phyloP scores from a whole-genome alignment of 306 rosid genomes.

The Bauhinia variegata region DNA sequence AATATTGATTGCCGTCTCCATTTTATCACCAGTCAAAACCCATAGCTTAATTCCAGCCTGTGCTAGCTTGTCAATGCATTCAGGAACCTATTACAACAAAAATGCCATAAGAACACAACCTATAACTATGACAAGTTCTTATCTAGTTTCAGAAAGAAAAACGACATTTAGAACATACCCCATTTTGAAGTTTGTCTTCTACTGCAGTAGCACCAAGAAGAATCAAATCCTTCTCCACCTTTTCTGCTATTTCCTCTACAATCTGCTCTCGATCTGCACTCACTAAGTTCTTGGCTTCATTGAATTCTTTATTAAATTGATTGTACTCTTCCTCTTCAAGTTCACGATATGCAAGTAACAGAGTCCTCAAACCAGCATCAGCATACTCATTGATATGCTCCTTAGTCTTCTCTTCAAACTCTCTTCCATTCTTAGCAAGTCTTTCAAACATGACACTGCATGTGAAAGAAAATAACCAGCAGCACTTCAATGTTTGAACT shows the following conservation, averaged over 20 bases:
- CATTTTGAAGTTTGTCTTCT: constrained; percentile 97
- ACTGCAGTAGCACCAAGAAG: constrained; percentile 99
- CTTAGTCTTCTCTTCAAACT: constrained; percentile 77
- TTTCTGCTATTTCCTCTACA: constrained; percentile 68
- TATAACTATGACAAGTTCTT: constrained; percentile 6
- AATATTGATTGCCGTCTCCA: constrained; percentile 98
- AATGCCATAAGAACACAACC: constrained; percentile 32
- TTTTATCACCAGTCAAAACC: constrained; percentile 99
- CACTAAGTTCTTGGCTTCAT: constrained; percentile 76
- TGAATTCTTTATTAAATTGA: constrained; percentile 60
- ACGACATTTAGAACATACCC: constrained; percentile 55
- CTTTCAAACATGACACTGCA: constrained; percentile 95
- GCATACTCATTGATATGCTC: constrained; percentile 81
- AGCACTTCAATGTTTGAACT: constrained; percentile 26
- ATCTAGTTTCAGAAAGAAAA: constrained; percentile 23
- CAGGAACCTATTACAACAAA: constrained; percentile 74
- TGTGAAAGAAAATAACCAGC: constrained; percentile 20
- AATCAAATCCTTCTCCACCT: constrained; percentile 80
- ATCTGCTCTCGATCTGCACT: constrained; percentile 77
- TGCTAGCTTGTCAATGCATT: constrained; percentile 97
- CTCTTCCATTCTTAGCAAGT: constrained; percentile 75
- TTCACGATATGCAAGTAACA: constrained; percentile 86
- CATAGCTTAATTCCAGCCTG: constrained; percentile 98
- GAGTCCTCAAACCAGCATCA: constrained; percentile 97
- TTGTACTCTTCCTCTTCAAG: constrained; percentile 69